Conservation (phyloP, 2,329 filamentous ascomycete genomes). For the Fusarium stilboides region DNA sequence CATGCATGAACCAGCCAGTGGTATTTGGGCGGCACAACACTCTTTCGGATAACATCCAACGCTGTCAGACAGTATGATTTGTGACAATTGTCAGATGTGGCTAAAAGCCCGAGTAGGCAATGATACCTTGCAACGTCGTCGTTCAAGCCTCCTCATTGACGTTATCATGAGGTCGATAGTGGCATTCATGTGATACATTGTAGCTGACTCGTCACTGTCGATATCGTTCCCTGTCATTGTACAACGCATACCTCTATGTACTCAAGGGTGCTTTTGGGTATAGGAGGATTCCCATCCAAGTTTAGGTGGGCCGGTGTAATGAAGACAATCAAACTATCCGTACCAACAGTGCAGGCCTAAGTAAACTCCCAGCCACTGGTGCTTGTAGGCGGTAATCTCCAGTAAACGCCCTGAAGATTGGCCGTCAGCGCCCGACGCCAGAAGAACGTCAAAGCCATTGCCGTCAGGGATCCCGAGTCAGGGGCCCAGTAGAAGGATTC, state of each 20-base stretch:
- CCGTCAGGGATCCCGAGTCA: constrained; percentile 37
- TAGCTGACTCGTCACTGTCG: constrained; percentile 30
- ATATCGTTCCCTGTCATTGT: constrained; percentile 4
- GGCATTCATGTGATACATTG: constrained; percentile 28
- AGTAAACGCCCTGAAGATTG: constrained; percentile 28
- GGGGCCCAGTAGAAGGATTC: constrained; percentile 46
- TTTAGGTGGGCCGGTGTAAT: constrained; percentile 28
- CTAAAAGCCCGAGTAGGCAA: constrained; percentile 16
- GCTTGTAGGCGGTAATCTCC: constrained; percentile 36
- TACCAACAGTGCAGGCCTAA: constrained; percentile 16
- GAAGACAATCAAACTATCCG: constrained; percentile 35
- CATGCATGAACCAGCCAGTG: constrained; percentile 22
- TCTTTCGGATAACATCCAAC: constrained; percentile 12
- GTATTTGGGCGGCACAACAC: constrained; percentile 4
- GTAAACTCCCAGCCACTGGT: constrained; percentile 24
- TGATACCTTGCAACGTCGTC: constrained; percentile 10
- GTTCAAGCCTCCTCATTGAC: constrained; percentile 21
- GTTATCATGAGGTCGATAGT: constrained; percentile 1
- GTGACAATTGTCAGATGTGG: constrained; percentile 28
- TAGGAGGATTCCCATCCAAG: constrained; percentile 26
- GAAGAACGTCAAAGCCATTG: constrained; percentile 34
- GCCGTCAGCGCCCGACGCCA: constrained; percentile 29
- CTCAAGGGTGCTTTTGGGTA: constrained; percentile 6
- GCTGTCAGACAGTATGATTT: constrained; percentile 29
- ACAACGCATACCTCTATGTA: constrained; percentile 16